Percentiles rank a stretch among this genome's conserved stretches.
These are phyloP conservation scores for Yarrowia hollandica DNA, from an alignment of 805 yeast species.

Conservation along the genomic window DNA sequence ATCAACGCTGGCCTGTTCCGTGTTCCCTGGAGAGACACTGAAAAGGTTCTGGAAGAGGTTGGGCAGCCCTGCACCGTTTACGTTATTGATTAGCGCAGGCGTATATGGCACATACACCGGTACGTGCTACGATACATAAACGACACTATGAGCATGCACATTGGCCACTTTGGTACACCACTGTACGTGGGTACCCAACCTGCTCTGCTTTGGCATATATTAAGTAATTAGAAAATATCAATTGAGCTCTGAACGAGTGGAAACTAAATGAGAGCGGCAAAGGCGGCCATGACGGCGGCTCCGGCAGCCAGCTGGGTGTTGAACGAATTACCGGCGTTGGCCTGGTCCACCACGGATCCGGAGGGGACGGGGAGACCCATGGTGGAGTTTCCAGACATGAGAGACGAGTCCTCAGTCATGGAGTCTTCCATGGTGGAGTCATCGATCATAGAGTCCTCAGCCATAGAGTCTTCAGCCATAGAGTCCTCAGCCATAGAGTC, in stretches of 20 bases:
- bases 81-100: constrained; percentile 34
- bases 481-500: not conserved
- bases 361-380: not conserved
- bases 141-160: too few species aligned
- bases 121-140: too few species aligned
- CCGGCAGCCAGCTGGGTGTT: constrained; percentile 22
- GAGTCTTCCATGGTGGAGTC: not conserved
- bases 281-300: constrained; percentile 5
- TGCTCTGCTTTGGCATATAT: too few species aligned
- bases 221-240: not conserved
- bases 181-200: too few species aligned
- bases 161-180: too few species aligned
- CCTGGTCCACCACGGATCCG: constrained; percentile 10
- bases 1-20: constrained; percentile 78
- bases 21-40: constrained; percentile 79
- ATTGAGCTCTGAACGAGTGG: not conserved
- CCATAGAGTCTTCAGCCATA: not conserved
- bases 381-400: not conserved
- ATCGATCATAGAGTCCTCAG: not conserved
- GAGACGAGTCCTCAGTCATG: not conserved
- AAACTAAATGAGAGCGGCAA: constrained; percentile 15
- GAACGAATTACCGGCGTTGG: constrained; percentile 1
- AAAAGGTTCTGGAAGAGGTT: constrained; percentile 46
- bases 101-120: too few species aligned
- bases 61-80: constrained; percentile 50